Evolutionary conservation across 2,329 filamentous ascomycete genomes (phyloP), one percentile per base, ranked within the genome.

Genomic region (Basipetospora chlamydospora): DNA sequence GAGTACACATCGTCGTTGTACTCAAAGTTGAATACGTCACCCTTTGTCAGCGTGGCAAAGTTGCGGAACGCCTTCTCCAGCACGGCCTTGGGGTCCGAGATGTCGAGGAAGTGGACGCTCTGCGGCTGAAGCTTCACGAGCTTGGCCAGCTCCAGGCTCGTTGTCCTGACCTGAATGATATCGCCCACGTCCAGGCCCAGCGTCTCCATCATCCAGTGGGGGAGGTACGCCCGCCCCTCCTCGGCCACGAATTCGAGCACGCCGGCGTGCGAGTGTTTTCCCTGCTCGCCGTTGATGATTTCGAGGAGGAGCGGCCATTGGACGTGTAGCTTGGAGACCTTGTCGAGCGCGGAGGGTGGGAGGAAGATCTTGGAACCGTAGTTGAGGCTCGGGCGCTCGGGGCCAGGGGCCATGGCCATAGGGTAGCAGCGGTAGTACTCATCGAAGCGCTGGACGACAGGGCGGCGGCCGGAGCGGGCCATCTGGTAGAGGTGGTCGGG

Each of bases 401-500:
- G 75, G 3, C 88, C 87, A 10, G 87, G 85, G 43, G 93, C 76
- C 87, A 98, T 96, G 49, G 80, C 77, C 49, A 95, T 73, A 29
- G 90, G 90, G 53, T 96, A 98, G 66, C 87, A 95, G 50, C 90
- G 80, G 61, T 95, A 96, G 64, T 94, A 96, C 59, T 98, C 90
- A 58, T 98, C 88, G 63, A 98, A 98, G 42, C 87, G 83, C 49
- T 85, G 81, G 37, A 64, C 47, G 60, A 66, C 49, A 55, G 66
- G 57, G 37, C 66, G 59, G 41, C 68, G 63, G 39, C 60, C 57
- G 18, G 54, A 50, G 18, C 59, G 57, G 28, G 47, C 62, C 58
- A 68, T 61, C 50, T 61, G 61, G 50, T 61, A 64, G 49, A 68
- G 59, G 40, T 63, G 56, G 21, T 60, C 57, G n/a, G 64, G 59